Conservation (phyloP, 306 rosid genomes). For the Lupinus albus region DNA sequence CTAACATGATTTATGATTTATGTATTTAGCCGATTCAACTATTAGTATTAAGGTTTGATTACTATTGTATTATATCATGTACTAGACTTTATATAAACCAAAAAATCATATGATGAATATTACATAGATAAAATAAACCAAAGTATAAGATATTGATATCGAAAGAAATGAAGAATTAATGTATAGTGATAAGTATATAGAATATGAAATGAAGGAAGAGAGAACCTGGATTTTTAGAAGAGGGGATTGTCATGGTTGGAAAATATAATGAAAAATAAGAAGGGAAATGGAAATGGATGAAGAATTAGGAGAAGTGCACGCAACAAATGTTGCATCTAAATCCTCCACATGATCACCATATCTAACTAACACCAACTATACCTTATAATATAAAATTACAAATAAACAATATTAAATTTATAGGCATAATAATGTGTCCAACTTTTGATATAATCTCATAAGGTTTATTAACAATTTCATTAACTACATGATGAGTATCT, state of each 20-base stretch:
- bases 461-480: too few species aligned
- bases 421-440: background rate
- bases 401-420: too few species aligned
- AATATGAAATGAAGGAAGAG: background rate
- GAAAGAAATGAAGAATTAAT: background rate
- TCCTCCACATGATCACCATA: background rate
- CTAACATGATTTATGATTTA: too few species aligned
- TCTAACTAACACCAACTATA: too few species aligned
- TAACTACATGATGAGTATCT: too few species aligned
- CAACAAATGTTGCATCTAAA: background rate
- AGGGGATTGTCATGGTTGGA: constrained; percentile 28
- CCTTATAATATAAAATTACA: too few species aligned
- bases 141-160: background rate
- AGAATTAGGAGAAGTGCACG: background rate
- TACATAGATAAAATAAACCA: background rate
- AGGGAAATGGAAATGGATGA: too few species aligned
- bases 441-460: too few species aligned
- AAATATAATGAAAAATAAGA: too few species aligned
- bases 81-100: background rate
- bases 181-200: background rate
- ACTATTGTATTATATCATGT: background rate
- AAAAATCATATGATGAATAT: background rate
- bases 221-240: constrained; percentile 34
- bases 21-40: too few species aligned
- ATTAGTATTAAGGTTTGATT: too few species aligned